Percentiles rank a stretch among this genome's conserved stretches.
These are phyloP conservation scores for Paracoccidioides lutzii DNA, from an alignment of 2,329 filamentous ascomycete genomes.

Conservation along the genomic window DNA sequence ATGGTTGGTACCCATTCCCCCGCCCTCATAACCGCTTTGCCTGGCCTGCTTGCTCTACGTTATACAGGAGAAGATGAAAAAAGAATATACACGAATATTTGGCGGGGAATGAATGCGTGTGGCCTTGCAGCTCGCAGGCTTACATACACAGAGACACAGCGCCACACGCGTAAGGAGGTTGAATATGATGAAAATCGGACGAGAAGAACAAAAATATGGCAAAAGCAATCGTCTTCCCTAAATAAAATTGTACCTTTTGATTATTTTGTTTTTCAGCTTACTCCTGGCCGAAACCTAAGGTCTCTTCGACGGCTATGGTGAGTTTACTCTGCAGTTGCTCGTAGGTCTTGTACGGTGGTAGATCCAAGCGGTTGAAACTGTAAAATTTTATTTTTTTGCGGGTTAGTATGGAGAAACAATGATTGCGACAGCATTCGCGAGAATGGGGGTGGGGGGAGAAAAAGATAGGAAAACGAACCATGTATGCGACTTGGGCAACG, in stretches of 20 bases:
- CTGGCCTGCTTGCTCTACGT: neutral
- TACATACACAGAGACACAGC: neutral
- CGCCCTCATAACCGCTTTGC: neutral
- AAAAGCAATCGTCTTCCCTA: neutral
- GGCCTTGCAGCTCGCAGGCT: neutral
- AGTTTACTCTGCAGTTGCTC: constrained; percentile 80
- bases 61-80: neutral
- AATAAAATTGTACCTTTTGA: neutral
- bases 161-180: neutral
- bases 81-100: constrained; percentile 1
- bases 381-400: constrained; percentile 6
- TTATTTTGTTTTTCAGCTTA: constrained; percentile 34
- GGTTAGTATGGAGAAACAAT: constrained; percentile 8
- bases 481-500: constrained; percentile 92
- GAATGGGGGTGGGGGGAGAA: neutral
- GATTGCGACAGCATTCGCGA: constrained; percentile 1
- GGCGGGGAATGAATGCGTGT: neutral
- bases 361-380: constrained; percentile 93
- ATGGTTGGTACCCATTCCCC: neutral
- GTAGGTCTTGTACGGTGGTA: constrained; percentile 82
- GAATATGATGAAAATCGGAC: neutral
- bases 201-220: neutral
- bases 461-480: constrained; percentile 45
- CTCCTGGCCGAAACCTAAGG: constrained; percentile 96
- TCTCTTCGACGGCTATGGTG: constrained; percentile 95